These are phyloP conservation scores for Rhodotorula kratochvilovae DNA, from an alignment of 768 basidiomycete species.

Conservation along the genomic window DNA sequence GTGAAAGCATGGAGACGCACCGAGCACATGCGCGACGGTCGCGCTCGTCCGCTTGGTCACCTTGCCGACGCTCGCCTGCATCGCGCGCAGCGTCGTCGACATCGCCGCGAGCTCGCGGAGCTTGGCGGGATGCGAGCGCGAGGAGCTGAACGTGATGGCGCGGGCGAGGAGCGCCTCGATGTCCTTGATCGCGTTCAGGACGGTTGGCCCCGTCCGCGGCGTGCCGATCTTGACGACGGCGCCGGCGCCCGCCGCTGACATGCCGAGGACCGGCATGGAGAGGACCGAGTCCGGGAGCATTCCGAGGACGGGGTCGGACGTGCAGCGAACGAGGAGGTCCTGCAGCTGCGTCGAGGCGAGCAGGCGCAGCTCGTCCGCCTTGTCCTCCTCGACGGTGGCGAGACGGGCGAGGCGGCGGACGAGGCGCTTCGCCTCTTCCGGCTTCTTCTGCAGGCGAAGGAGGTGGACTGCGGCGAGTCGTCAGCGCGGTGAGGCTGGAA, in stretches of 20 bases:
- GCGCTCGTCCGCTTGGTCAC: slow-evolving; percentile 54
- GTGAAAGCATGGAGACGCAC: slow-evolving; percentile 53
- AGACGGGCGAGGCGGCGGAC: slow-evolving; percentile 55
- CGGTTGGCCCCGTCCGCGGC: slow-evolving; percentile 57
- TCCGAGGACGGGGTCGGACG: slow-evolving; percentile 80
- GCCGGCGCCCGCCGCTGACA: slow-evolving; percentile 76
- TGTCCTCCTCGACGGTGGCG: slow-evolving; percentile 57
- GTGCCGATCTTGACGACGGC: slow-evolving; percentile 56
- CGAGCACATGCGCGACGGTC: slow-evolving; percentile 61
- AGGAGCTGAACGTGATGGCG: slow-evolving; percentile 48
- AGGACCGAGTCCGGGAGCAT: slow-evolving; percentile 73
- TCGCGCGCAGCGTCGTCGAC: slow-evolving; percentile 58
- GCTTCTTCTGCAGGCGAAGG: slow-evolving; percentile 50
- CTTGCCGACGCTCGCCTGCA: slow-evolving; percentile 76
- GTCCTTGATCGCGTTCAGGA: slow-evolving; percentile 53
- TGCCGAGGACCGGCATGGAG: slow-evolving; percentile 72
- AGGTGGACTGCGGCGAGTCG: slow-evolving; percentile 5
- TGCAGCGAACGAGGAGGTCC: slow-evolving; percentile 70
- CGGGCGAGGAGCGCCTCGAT: slow-evolving; percentile 51
- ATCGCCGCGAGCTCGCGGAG: slow-evolving; percentile 66
- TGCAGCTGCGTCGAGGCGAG: slow-evolving; percentile 74
- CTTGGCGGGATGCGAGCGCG: slow-evolving; percentile 66
- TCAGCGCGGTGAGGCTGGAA: background rate
- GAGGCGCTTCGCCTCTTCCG: slow-evolving; percentile 47
- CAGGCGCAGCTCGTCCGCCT: slow-evolving; percentile 72